Evolutionary conservation across 371 early-diverging fungal genomes (phyloP).

Genomic region (Mortierella sp.): DNA sequence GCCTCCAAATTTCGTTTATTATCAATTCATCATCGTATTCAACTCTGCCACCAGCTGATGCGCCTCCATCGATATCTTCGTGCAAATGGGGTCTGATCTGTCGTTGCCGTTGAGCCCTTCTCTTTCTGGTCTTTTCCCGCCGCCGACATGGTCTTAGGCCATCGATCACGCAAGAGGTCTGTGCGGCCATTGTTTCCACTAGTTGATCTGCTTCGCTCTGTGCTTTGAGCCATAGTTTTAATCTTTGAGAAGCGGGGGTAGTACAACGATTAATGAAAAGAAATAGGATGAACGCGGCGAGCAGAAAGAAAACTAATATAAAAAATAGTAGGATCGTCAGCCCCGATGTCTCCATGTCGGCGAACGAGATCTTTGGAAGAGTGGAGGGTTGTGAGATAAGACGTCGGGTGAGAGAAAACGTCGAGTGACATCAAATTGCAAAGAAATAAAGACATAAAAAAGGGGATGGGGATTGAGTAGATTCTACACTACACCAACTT

Average conservation of each 20-base stretch:
- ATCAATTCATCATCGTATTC: slow-evolving; percentile 16
- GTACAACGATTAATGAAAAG: slow-evolving; percentile 35
- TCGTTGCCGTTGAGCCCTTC: slow-evolving; percentile 11
- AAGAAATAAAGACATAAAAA: not conserved
- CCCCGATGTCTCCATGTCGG: slow-evolving; percentile 37
- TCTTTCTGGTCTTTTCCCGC: slow-evolving; percentile 14
- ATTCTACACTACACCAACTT: not conserved
- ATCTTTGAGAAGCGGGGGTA: slow-evolving; percentile 40
- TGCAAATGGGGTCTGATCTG: not conserved
- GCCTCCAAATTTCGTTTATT: slow-evolving; percentile 24
- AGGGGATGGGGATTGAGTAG: not conserved
- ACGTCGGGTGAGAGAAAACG: no score
- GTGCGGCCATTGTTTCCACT: slow-evolving; percentile 47
- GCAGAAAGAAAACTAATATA: slow-evolving; percentile 32
- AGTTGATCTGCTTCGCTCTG: slow-evolving; percentile 47
- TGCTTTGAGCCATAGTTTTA: slow-evolving; percentile 45
- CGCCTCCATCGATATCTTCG: not conserved
- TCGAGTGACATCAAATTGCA: not conserved
- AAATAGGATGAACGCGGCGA: slow-evolving; percentile 36
- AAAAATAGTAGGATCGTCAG: slow-evolving; percentile 45
- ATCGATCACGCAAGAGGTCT: slow-evolving; percentile 27
- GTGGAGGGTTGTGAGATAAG: not conserved
- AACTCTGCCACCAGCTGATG: not conserved
- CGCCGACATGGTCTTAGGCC: slow-evolving; percentile 34
- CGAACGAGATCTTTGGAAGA: not conserved